Conservation (phyloP, 148 eudicot genomes). For the Rhododendron molle region DNA sequence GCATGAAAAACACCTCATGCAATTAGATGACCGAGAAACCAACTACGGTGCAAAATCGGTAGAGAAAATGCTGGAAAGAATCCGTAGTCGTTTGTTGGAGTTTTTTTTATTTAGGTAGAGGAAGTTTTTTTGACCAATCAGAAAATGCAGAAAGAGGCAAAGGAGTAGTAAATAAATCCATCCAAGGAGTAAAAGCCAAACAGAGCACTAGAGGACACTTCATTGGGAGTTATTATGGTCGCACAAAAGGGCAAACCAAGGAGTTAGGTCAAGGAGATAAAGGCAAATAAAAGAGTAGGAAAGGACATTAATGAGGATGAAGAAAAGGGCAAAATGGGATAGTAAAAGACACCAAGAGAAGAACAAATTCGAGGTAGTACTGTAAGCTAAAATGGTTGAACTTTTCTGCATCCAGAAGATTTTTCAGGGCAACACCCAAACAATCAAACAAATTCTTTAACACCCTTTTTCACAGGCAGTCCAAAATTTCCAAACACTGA, state of each 20-base stretch:
- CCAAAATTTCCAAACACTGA: neutral
- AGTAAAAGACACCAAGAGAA: conserved; percentile 2
- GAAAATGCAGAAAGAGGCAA: neutral
- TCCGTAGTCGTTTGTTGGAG: neutral
- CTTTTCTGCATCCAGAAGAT: conserved; percentile 18
- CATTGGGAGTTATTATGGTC: neutral
- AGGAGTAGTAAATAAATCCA: neutral
- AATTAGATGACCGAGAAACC: neutral
- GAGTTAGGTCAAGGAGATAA: conserved; percentile 9
- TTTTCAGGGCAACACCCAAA: neutral
- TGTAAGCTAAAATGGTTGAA: neutral
- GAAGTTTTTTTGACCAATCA: neutral
- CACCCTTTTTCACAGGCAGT: neutral
- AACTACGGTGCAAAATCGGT: too few species aligned
- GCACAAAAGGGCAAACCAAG: neutral
- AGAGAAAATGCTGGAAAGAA: neutral
- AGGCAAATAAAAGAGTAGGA: neutral
- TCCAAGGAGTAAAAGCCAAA: conserved; percentile 15
- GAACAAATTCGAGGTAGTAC: neutral
- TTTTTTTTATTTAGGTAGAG: neutral
- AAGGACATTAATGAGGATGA: neutral
- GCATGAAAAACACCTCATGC: too few species aligned
- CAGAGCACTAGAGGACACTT: neutral
- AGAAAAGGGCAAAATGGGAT: conserved; percentile 4
- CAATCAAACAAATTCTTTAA: conserved; percentile 10